These are phyloP conservation scores for Larix kaempferi DNA, from an alignment of 75 land plant species.

Conservation along the genomic window DNA sequence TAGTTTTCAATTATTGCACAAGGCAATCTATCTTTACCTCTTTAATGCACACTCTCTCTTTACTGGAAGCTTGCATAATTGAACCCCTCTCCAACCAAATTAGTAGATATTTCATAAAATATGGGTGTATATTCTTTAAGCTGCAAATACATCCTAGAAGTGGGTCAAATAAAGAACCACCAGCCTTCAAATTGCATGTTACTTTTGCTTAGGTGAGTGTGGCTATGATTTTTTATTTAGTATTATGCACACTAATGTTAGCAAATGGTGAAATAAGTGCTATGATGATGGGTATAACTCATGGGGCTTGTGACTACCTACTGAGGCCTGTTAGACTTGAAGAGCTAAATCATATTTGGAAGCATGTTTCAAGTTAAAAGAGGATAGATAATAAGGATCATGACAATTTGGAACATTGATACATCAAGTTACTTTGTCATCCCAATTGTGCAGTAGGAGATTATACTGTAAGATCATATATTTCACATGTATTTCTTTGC, in stretches of 20 bases:
- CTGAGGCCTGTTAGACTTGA: too few species aligned
- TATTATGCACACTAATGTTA: too few species aligned
- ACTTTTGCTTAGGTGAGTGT: not conserved
- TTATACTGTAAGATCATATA: too few species aligned
- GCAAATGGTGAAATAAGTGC: too few species aligned
- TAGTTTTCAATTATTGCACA: too few species aligned
- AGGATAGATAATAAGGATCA: too few species aligned
- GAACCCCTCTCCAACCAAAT: not conserved
- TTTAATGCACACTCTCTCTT: too few species aligned
- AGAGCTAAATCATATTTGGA: too few species aligned
- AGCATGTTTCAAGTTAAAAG: too few species aligned
- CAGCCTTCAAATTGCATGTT: not conserved
- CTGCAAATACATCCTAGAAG: not conserved
- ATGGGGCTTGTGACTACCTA: too few species aligned
- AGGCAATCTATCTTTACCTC: too few species aligned
- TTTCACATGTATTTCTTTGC: not conserved
- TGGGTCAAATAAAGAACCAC: not conserved
- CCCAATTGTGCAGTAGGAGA: not conserved
- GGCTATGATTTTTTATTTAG: conserved; percentile 13
- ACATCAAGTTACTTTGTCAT: not conserved
- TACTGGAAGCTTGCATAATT: not conserved
- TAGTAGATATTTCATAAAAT: not conserved
- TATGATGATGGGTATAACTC: too few species aligned
- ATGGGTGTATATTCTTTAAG: not conserved
- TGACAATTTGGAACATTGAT: not conserved